Percentiles rank a stretch among this genome's conserved stretches.
phyloP scores from a whole-genome alignment of 805 yeast genomes.

The Barnettozyma vustinii region DNA sequence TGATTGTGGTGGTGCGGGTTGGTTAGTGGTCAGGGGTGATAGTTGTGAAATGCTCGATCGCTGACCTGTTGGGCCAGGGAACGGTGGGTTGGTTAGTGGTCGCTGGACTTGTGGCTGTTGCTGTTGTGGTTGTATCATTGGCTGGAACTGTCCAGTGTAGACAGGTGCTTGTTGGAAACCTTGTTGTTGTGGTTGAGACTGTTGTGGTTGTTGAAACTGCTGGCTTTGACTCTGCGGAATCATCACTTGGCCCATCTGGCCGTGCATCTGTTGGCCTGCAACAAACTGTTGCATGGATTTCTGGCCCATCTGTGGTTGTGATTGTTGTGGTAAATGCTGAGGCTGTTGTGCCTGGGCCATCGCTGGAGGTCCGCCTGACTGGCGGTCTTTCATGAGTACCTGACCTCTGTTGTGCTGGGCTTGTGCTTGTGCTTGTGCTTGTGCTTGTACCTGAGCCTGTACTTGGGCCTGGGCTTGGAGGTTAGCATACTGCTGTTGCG shows the following conservation, averaged over 20 bases:
- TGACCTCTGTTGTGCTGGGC: slow-evolving; percentile 1
- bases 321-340: slow-evolving; percentile 10
- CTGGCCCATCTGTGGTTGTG: slow-evolving; percentile 5
- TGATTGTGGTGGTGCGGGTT: slow-evolving; percentile 1
- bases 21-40: slow-evolving; percentile 3
- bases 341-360: slow-evolving; percentile 10
- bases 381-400: slow-evolving; percentile 2
- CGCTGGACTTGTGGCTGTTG: slow-evolving; percentile 6
- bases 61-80: background rate
- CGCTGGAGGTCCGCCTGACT: background rate
- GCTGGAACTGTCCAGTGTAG: slow-evolving; percentile 1
- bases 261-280: background rate
- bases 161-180: background rate
- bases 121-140: slow-evolving; percentile 5
- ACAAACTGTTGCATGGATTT: slow-evolving; percentile 1
- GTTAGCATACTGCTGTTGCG: slow-evolving; percentile 15
- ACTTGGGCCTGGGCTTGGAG: slow-evolving; percentile 11
- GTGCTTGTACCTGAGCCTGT: slow-evolving; percentile 9
- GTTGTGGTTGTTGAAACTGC: slow-evolving; percentile 3
- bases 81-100: too few relatives aligned
- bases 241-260: slow-evolving; percentile 3
- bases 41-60: slow-evolving; percentile 1
- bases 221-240: slow-evolving; percentile 1
- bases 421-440: slow-evolving; percentile 9
- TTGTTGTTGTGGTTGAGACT: slow-evolving; percentile 1